Evolutionary conservation across 2,329 filamentous ascomycete genomes (phyloP).

Genomic region (Cercospora sesami): DNA sequence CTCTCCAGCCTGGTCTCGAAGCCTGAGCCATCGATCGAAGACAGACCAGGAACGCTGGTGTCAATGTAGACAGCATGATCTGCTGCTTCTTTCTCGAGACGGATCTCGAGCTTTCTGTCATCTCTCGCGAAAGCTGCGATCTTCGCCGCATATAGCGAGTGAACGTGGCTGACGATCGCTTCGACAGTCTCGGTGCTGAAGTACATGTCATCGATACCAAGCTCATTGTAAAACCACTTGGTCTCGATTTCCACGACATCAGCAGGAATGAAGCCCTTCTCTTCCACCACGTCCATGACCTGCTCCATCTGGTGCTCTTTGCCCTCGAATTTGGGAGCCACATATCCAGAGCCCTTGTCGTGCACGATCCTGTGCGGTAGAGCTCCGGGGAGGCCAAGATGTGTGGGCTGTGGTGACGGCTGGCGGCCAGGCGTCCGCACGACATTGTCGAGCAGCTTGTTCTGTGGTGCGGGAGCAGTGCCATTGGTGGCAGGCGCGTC

Average conservation of each 20-base stretch:
- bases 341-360: conserved; percentile 89
- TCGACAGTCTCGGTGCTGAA: conserved; percentile 86
- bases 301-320: conserved; percentile 87
- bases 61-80: conserved; percentile 99
- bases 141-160: conserved; percentile 95
- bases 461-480: conserved; percentile 36
- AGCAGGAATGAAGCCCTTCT: conserved; percentile 81
- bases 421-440: conserved; percentile 59
- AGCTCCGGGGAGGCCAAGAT: conserved; percentile 69
- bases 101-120: conserved; percentile 91
- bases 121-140: conserved; percentile 89
- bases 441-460: conserved; percentile 60
- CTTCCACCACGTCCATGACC: conserved; percentile 78
- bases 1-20: conserved; percentile 92
- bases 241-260: conserved; percentile 82
- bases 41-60: conserved; percentile 85
- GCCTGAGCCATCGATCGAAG: conserved; percentile 72
- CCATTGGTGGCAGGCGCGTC: conserved; percentile 11
- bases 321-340: conserved; percentile 89
- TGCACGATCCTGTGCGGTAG: conserved; percentile 63
- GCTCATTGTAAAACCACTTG: conserved; percentile 94
- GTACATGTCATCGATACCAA: conserved; percentile 98
- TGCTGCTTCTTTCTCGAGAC: conserved; percentile 87
- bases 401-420: conserved; percentile 84
- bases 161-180: conserved; percentile 90